A percentile compares a stretch with the other conserved stretches of the same genome.
Conservation (phyloP, 2,329 filamentous ascomycete species). For the Alternaria brassicicola region DNA sequence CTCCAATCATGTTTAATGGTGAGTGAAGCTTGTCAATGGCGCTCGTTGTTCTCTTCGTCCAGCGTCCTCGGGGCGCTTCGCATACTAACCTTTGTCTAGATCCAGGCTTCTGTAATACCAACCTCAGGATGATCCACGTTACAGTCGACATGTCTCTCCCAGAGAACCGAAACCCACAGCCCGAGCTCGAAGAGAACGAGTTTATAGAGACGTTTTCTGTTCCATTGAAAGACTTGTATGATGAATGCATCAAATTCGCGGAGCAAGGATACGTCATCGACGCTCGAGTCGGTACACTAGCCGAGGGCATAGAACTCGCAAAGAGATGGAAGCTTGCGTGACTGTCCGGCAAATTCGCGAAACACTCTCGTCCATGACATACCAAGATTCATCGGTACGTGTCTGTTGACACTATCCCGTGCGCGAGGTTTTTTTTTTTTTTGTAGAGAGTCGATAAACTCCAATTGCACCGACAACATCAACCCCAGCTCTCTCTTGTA, state of each 20-base stretch:
- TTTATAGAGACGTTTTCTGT: slow-evolving; percentile 82
- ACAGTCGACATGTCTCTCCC: slow-evolving; percentile 71
- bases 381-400: neutral
- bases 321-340: slow-evolving; percentile 54
- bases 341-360: neutral
- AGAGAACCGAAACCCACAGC: slow-evolving; percentile 71
- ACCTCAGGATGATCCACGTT: slow-evolving; percentile 70
- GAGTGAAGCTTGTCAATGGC: slow-evolving; percentile 9
- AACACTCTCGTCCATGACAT: neutral
- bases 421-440: no score
- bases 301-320: slow-evolving; percentile 77
- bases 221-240: slow-evolving; percentile 67
- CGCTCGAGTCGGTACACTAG: slow-evolving; percentile 76
- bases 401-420: neutral
- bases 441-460: neutral
- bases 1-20: slow-evolving; percentile 54
- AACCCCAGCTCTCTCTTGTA: neutral
- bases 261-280: slow-evolving; percentile 77
- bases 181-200: slow-evolving; percentile 77
- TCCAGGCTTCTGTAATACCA: slow-evolving; percentile 52
- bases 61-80: neutral
- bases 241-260: slow-evolving; percentile 70
- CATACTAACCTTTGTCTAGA: slow-evolving; percentile 29
- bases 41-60: neutral
- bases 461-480: neutral